Evolutionary conservation across 2,329 filamentous ascomycete genomes (phyloP).

Genomic region (Cordyceps fumosorosea): DNA sequence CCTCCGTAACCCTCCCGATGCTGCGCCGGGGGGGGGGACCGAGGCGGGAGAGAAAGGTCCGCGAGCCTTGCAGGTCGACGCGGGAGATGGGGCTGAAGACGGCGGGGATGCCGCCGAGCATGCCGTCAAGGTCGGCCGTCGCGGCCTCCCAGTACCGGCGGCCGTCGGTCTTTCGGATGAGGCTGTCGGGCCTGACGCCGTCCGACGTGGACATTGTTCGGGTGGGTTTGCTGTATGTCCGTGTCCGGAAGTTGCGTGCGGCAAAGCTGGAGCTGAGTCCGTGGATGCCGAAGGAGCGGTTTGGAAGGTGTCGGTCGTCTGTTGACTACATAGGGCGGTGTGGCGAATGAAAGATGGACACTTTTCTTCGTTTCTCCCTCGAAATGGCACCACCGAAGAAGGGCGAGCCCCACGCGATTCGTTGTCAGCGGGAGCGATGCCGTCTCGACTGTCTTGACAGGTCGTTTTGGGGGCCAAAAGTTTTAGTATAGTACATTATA

Average conservation of each 20-base stretch:
- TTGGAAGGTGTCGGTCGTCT: too few species aligned
- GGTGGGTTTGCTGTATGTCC: neutral
- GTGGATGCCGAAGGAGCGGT: too few species aligned
- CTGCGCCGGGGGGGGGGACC: slow-evolving; percentile 17
- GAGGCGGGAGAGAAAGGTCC: slow-evolving; percentile 63
- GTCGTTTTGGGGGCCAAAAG: neutral
- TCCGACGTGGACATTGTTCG: too few species aligned
- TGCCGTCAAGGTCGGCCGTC: slow-evolving; percentile 53
- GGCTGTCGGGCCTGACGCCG: neutral
- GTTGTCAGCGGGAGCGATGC: neutral
- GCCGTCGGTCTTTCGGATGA: slow-evolving; percentile 1
- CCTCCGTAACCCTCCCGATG: slow-evolving; percentile 67
- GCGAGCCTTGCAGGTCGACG: slow-evolving; percentile 63
- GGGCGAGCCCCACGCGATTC: neutral
- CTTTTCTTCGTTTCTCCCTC: too few species aligned
- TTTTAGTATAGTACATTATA: neutral
- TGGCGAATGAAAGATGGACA: too few species aligned
- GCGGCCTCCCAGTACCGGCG: slow-evolving; percentile 40
- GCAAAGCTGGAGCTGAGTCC: too few species aligned
- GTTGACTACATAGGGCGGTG: too few species aligned
- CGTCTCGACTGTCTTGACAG: neutral
- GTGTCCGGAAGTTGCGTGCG: neutral
- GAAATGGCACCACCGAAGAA: neutral
- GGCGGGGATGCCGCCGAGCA: slow-evolving; percentile 61
- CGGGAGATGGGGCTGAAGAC: slow-evolving; percentile 39